Conservation (phyloP, 1,284 basidiomycete genomes). For the Puccinia polysora region DNA sequence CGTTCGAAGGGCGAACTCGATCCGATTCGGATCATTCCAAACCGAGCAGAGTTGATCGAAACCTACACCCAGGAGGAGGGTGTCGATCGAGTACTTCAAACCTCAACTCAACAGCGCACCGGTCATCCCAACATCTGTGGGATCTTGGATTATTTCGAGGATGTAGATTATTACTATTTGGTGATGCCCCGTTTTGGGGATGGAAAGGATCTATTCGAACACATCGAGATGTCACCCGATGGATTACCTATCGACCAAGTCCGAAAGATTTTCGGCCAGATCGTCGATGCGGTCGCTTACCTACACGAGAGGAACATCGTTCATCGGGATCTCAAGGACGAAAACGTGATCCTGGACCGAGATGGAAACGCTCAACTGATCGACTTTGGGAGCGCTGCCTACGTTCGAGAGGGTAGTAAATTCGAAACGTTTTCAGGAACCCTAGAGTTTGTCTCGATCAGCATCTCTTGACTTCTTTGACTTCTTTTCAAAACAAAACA, state of each 20-base stretch:
- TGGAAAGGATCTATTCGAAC: constrained; percentile 80
- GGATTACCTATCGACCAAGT: constrained; percentile 73
- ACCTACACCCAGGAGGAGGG: constrained; percentile 64
- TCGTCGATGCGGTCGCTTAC: constrained; percentile 85
- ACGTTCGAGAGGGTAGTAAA: constrained; percentile 50
- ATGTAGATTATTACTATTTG: constrained; percentile 92
- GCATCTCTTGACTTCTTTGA: not conserved
- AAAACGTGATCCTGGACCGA: constrained; percentile 70
- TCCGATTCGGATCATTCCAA: constrained; percentile 43
- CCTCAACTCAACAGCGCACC: constrained; percentile 50
- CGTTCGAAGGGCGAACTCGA: constrained; percentile 68
- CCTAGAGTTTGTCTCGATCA: constrained; percentile 51
- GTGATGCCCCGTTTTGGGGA: constrained; percentile 58
- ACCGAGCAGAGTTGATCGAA: constrained; percentile 45
- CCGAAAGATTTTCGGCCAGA: constrained; percentile 83
- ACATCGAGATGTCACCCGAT: constrained; percentile 81
- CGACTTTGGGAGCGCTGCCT: constrained; percentile 58
- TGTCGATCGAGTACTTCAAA: constrained; percentile 56
- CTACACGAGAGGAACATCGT: constrained; percentile 88
- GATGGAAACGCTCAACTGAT: constrained; percentile 74
- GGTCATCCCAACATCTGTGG: constrained; percentile 90
- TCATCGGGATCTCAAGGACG: constrained; percentile 97
- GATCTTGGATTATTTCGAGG: constrained; percentile 94
- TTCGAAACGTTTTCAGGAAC: constrained; percentile 53
- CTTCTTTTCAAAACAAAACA: not conserved